Conservation (phyloP, 768 basidiomycete species). For the Mycena maculata region DNA sequence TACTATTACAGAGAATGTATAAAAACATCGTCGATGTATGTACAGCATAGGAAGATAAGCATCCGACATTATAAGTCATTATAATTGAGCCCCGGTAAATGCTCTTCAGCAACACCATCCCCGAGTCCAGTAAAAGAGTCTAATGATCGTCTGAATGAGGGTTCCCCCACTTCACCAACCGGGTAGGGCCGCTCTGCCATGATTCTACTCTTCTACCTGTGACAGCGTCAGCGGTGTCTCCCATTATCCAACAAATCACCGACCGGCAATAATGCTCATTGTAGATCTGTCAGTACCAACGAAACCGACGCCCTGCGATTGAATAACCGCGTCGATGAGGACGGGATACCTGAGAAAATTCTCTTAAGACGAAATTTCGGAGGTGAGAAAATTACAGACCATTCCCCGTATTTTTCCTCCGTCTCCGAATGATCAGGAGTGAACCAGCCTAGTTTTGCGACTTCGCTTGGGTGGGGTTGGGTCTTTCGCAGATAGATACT, state of each 20-base stretch:
- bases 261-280: constrained; percentile 71
- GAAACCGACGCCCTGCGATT: constrained; percentile 74
- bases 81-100: too few relatives aligned
- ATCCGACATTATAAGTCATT: constrained; percentile 4
- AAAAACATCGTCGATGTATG: constrained; percentile 7
- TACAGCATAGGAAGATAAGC: constrained; percentile 23
- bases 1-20: constrained; percentile 25
- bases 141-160: constrained; percentile 68
- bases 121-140: constrained; percentile 28
- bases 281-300: constrained; percentile 80
- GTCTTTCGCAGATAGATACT: too few relatives aligned
- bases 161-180: constrained; percentile 69
- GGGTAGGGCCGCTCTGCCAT: constrained; percentile 68
- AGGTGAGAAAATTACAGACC: constrained; percentile 49
- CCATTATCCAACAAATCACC: not conserved
- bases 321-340: constrained; percentile 79
- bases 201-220: constrained; percentile 66
- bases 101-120: too few relatives aligned
- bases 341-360: constrained; percentile 69
- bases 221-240: not conserved
- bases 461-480: too few relatives aligned
- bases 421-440: constrained; percentile 62
- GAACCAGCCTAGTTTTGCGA: constrained; percentile 62
- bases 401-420: constrained; percentile 57
- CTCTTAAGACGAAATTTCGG: not conserved